These are phyloP conservation scores for Auriculariales sp. DNA, from an alignment of 768 basidiomycete genomes.

Conservation along the genomic window DNA sequence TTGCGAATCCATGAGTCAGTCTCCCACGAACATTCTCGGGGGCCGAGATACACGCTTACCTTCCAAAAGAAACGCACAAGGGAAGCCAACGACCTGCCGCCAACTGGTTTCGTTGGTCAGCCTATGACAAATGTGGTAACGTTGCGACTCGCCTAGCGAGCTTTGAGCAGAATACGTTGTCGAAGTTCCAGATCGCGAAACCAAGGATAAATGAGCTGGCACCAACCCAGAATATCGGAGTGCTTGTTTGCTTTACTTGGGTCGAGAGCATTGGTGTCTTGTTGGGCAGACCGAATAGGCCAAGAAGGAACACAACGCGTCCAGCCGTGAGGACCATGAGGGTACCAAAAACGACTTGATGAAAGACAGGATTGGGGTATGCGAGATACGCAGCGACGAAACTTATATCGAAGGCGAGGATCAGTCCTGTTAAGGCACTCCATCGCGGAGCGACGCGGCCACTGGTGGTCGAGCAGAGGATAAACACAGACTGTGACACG, in stretches of 20 bases:
- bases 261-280: slow-evolving; percentile 14
- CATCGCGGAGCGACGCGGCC: slow-evolving; percentile 20
- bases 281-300: slow-evolving; percentile 22
- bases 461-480: slow-evolving; percentile 44
- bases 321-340: slow-evolving; percentile 34
- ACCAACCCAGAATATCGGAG: slow-evolving; percentile 36
- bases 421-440: slow-evolving; percentile 21
- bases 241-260: slow-evolving; percentile 20
- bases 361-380: slow-evolving; percentile 66
- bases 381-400: slow-evolving; percentile 59
- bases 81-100: slow-evolving; percentile 48
- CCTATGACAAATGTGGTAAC: not conserved
- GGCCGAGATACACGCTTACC: slow-evolving; percentile 18
- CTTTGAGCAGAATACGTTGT: slow-evolving; percentile 56
- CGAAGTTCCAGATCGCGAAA: slow-evolving; percentile 67
- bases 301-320: slow-evolving; percentile 39
- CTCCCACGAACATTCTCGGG: not conserved
- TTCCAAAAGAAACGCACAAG: slow-evolving; percentile 50
- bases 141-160: slow-evolving; percentile 21
- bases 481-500: slow-evolving; percentile 41
- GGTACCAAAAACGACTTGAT: slow-evolving; percentile 56
- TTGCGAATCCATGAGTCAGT: slow-evolving; percentile 9
- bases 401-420: slow-evolving; percentile 35
- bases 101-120: slow-evolving; percentile 13
- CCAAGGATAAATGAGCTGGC: slow-evolving; percentile 42